Conservation (phyloP, 2,329 filamentous ascomycete species). For the Apiospora aurea region DNA sequence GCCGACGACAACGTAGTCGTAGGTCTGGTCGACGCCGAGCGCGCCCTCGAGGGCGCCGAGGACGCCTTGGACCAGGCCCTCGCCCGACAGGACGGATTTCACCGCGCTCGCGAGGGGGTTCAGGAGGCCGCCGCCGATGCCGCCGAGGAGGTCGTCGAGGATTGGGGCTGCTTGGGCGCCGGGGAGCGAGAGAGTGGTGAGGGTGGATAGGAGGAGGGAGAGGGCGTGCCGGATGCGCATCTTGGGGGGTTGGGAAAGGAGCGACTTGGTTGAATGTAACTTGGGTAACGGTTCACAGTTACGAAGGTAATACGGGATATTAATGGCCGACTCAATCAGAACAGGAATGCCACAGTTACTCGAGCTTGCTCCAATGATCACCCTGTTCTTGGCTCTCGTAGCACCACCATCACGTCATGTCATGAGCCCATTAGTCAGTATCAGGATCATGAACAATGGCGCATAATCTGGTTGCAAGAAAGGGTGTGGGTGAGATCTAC, state of each 20-base stretch:
- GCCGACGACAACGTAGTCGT: constrained; percentile 42
- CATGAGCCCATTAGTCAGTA: not conserved
- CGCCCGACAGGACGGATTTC: constrained; percentile 24
- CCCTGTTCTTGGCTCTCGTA: not conserved
- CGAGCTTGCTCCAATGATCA: not conserved
- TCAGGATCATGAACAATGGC: not conserved
- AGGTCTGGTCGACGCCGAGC: constrained; percentile 27
- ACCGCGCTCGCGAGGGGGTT: constrained; percentile 25
- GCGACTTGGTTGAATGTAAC: not conserved
- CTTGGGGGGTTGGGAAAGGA: not conserved
- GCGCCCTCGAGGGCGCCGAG: constrained; percentile 26
- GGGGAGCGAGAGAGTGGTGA: not conserved
- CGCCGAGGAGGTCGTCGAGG: constrained; percentile 36
- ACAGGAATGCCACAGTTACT: not conserved
- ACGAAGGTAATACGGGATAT: not conserved
- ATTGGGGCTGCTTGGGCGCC: not conserved
- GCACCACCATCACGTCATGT: not conserved
- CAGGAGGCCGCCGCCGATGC: constrained; percentile 38
- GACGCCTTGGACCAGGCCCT: constrained; percentile 24
- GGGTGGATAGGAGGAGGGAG: constrained; percentile 9
- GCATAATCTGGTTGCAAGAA: not conserved
- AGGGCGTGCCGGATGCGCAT: not conserved
- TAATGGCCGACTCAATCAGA: not conserved
- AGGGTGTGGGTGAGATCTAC: not conserved
- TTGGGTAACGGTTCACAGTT: not conserved